Evolutionary conservation across 2,329 filamentous ascomycete genomes (phyloP).

Genomic region (Zarea fungicola): DNA sequence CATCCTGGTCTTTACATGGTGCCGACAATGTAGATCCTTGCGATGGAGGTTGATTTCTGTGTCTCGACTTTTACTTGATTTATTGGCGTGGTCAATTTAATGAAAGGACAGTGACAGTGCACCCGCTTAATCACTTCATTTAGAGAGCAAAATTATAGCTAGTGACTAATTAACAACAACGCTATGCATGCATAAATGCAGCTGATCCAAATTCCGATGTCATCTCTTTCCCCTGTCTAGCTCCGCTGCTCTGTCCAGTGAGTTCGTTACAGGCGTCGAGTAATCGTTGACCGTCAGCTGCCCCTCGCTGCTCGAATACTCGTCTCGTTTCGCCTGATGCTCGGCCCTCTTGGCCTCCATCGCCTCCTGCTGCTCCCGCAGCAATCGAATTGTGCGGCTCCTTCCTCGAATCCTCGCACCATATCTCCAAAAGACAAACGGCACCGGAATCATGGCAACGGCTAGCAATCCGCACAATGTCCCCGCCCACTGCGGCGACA

Average conservation of each 20-base stretch:
- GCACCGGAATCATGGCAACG: slow-evolving; percentile 70
- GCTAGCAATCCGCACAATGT: slow-evolving; percentile 71
- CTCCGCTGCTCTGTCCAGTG: background rate
- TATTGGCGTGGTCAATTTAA: no score
- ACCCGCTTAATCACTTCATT: no score
- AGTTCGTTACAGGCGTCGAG: no score
- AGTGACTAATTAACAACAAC: no score
- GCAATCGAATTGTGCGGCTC: slow-evolving; percentile 42
- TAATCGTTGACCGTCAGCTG: background rate
- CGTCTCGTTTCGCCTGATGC: slow-evolving; percentile 22
- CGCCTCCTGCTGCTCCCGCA: slow-evolving; percentile 40
- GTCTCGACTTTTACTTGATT: no score
- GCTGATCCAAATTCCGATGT: background rate
- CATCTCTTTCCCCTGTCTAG: background rate
- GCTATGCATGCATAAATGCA: no score
- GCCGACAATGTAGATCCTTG: background rate
- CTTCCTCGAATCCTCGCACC: slow-evolving; percentile 48
- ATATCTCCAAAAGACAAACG: slow-evolving; percentile 68
- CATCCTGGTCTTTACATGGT: background rate
- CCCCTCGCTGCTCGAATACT: slow-evolving; percentile 10
- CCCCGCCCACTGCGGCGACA: slow-evolving; percentile 74
- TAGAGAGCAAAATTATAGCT: no score
- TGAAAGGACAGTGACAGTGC: no score
- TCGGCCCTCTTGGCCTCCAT: slow-evolving; percentile 28
- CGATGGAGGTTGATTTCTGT: no score